A percentile compares a stretch with the other conserved stretches of the same genome.
Conservation (phyloP, 2,329 filamentous ascomycete genomes). For the Ophiostoma sp. region DNA sequence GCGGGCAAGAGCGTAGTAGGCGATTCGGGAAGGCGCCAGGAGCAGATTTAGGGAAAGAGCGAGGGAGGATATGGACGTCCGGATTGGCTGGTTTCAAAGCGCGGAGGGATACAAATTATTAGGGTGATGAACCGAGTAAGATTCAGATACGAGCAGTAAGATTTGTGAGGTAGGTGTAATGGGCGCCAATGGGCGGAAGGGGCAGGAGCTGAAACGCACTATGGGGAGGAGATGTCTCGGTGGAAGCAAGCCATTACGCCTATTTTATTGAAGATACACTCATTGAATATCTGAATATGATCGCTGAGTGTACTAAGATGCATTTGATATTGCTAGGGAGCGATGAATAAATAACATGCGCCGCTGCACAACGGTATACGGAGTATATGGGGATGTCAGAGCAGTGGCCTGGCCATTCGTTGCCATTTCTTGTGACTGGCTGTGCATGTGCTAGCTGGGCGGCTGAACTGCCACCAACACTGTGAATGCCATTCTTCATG, state of each 20-base stretch:
- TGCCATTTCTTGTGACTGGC: not conserved
- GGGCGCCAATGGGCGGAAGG: conserved; percentile 11
- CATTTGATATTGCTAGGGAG: not conserved
- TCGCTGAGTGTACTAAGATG: not conserved
- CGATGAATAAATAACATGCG: not conserved
- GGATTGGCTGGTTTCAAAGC: conserved; percentile 11
- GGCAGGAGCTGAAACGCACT: conserved; percentile 15
- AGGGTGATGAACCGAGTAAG: not conserved
- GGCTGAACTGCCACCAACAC: not conserved
- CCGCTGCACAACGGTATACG: not conserved
- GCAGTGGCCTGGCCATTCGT: not conserved
- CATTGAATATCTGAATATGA: not conserved
- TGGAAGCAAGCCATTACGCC: not conserved
- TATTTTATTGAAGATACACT: not conserved
- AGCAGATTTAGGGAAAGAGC: not conserved
- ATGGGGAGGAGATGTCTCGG: conserved; percentile 1
- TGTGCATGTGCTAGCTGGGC: not conserved
- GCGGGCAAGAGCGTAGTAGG: not conserved
- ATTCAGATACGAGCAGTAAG: not conserved
- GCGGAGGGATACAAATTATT: not conserved
- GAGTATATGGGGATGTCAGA: not conserved
- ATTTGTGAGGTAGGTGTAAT: not conserved
- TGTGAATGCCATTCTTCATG: not conserved
- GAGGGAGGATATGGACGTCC: not conserved
- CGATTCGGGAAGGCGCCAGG: not conserved